Percentiles rank a stretch among this genome's conserved stretches.
Evolutionary conservation across 179 eudicot genomes (phyloP).

Genomic region (Patellifolia procumbens): DNA sequence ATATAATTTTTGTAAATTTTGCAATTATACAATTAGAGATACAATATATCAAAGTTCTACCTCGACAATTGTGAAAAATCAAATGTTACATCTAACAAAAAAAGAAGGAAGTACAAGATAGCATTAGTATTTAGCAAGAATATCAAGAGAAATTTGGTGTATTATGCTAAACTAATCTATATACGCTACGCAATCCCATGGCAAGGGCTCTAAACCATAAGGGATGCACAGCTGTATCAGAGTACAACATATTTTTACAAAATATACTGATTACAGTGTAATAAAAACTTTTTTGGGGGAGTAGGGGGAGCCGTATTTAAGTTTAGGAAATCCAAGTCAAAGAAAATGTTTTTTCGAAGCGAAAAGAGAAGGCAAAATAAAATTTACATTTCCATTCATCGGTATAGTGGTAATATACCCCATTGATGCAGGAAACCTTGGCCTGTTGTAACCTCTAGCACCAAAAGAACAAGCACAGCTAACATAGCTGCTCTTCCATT

Average conservation of each 20-base stretch:
- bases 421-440: constrained; percentile 95
- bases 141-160: background rate
- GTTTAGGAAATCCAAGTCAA: background rate
- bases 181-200: constrained; percentile 28
- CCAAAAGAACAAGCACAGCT: constrained; percentile 79
- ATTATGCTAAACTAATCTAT: constrained; percentile 15
- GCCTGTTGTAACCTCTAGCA: constrained; percentile 89
- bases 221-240: constrained; percentile 29
- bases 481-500: constrained; percentile 97
- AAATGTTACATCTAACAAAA: no score
- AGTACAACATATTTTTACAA: constrained; percentile 30
- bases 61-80: no score
- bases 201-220: constrained; percentile 2
- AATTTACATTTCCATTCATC: constrained; percentile 30
- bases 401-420: constrained; percentile 71
- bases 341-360: background rate
- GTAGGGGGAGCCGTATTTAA: background rate
- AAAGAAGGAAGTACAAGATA: background rate
- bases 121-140: background rate
- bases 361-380: background rate
- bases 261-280: constrained; percentile 21
- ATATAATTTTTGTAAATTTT: no score
- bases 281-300: background rate
- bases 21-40: no score
- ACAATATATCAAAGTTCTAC: no score